Conservation (phyloP, 306 rosid species). For the Dalbergia cochinchinensis region DNA sequence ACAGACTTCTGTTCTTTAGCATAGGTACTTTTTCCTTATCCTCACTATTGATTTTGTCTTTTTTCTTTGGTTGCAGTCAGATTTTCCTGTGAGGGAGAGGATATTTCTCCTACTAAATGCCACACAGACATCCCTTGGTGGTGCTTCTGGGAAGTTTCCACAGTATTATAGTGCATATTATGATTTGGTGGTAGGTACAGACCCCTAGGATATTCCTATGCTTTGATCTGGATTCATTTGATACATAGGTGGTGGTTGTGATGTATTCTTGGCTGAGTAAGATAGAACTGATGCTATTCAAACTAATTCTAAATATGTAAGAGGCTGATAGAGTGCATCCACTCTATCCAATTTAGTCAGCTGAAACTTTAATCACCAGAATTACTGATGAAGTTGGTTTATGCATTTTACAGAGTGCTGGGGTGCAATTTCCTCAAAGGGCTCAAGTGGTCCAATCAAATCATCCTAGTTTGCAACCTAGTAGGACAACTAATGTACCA, state of each 20-base stretch:
- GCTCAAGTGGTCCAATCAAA: constrained; percentile 61
- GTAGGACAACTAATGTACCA: constrained; percentile 46
- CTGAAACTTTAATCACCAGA: not conserved
- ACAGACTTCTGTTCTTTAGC: constrained; percentile 9
- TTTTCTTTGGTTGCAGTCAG: constrained; percentile 71
- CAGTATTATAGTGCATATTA: constrained; percentile 89
- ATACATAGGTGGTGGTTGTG: constrained; percentile 14
- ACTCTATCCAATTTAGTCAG: constrained; percentile 10
- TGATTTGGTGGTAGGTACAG: constrained; percentile 84
- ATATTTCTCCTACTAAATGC: constrained; percentile 95
- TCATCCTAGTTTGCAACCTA: constrained; percentile 61
- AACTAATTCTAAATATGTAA: not conserved
- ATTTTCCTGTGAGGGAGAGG: constrained; percentile 85
- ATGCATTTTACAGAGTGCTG: constrained; percentile 76
- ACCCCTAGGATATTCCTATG: constrained; percentile 16
- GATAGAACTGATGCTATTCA: constrained; percentile 12
- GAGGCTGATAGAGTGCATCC: not conserved
- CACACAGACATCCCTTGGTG: constrained; percentile 95
- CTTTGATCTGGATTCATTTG: constrained; percentile 19
- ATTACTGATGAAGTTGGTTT: constrained; percentile 7
- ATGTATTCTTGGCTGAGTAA: constrained; percentile 20
- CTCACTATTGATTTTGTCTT: not conserved
- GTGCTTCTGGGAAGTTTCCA: constrained; percentile 95
- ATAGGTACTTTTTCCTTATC: constrained; percentile 19
- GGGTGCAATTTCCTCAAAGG: constrained; percentile 85